Percentiles rank a stretch among this genome's conserved stretches.
Evolutionary conservation across 2,329 filamentous ascomycete genomes (phyloP).

Genomic region (Thelonectria blattea): DNA sequence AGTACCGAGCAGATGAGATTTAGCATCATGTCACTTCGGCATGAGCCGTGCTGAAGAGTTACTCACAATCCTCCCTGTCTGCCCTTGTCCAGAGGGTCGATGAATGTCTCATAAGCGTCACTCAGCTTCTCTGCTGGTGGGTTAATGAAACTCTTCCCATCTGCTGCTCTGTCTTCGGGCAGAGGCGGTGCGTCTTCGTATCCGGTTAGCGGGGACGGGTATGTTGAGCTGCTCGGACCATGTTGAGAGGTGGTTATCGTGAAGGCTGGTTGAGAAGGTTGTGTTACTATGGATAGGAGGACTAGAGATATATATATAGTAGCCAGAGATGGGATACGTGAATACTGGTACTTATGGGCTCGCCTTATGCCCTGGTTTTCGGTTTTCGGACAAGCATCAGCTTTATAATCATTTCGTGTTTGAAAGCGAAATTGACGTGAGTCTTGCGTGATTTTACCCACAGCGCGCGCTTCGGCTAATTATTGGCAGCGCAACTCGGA

Average conservation of each 20-base stretch:
- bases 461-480: background rate
- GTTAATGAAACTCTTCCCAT: slow-evolving; percentile 81
- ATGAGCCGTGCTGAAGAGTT: background rate
- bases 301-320: no score
- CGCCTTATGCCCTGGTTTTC: no score
- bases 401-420: background rate
- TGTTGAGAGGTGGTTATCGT: slow-evolving; percentile 13
- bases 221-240: slow-evolving; percentile 31
- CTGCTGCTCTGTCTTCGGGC: slow-evolving; percentile 64
- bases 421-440: background rate
- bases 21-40: background rate
- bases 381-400: background rate
- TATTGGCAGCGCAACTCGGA: background rate
- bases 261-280: background rate
- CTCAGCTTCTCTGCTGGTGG: slow-evolving; percentile 65
- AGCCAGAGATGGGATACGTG: no score
- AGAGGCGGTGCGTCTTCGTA: slow-evolving; percentile 64
- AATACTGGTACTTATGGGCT: no score
- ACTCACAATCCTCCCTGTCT: slow-evolving; percentile 73
- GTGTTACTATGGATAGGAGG: background rate
- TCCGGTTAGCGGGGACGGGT: slow-evolving; percentile 60
- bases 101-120: slow-evolving; percentile 73
- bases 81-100: slow-evolving; percentile 70
- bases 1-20: background rate
- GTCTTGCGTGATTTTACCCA: background rate